These are phyloP conservation scores for Diutina neorugosa DNA, from an alignment of 1,139 yeast genomes.

Conservation along the genomic window DNA sequence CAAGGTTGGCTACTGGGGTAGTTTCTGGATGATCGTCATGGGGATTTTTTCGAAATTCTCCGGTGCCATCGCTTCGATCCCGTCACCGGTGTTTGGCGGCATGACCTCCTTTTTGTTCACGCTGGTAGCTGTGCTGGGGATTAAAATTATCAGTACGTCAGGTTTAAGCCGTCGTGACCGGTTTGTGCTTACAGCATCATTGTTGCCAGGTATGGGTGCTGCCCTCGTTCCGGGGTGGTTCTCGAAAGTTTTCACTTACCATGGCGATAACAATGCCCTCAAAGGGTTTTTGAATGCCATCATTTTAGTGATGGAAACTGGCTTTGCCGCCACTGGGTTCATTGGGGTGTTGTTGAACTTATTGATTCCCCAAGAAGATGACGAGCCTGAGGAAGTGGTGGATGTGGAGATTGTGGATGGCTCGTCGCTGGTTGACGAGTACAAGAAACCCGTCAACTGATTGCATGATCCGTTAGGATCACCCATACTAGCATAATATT, in stretches of 20 bases:
- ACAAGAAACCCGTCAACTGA: not conserved
- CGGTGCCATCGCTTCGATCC: conserved; percentile 1
- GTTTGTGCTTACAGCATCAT: conserved; percentile 39
- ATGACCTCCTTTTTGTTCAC: conserved; percentile 3
- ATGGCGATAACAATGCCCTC: conserved; percentile 51
- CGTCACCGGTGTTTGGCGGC: not conserved
- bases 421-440: conserved; percentile 4
- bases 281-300: conserved; percentile 73
- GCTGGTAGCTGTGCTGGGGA: not conserved
- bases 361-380: conserved; percentile 60
- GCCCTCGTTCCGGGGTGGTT: conserved; percentile 70
- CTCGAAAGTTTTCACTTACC: conserved; percentile 58
- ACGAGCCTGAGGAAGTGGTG: conserved; percentile 40
- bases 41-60: conserved; percentile 3
- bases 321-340: conserved; percentile 76
- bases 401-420: conserved; percentile 1
- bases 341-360: conserved; percentile 64
- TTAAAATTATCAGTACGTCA: conserved; percentile 1
- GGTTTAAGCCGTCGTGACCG: not conserved
- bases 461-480: not conserved
- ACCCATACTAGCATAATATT: not conserved
- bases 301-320: conserved; percentile 73
- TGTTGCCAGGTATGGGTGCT: conserved; percentile 72
- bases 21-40: conserved; percentile 2
- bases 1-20: conserved; percentile 2